Conservation (phyloP, 2,329 filamentous ascomycete species). For the Apiospora arundinis region DNA sequence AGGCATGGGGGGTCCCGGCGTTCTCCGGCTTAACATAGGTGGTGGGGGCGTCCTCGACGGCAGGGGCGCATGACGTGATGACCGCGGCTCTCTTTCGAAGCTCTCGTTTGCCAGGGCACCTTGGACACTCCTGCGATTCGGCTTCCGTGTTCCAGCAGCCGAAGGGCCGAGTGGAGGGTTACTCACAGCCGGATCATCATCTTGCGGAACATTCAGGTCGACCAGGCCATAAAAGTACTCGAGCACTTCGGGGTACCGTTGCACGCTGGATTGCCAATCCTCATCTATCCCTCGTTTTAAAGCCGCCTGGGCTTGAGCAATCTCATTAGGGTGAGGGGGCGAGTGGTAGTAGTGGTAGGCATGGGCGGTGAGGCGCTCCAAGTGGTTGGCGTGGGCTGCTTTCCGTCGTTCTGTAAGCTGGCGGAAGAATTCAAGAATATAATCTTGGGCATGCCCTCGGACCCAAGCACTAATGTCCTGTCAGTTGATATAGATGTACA, state of each 20-base stretch:
- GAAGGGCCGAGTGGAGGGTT: constrained; percentile 65
- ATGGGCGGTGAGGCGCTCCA: constrained; percentile 62
- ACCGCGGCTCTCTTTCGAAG: constrained; percentile 36
- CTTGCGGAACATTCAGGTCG: constrained; percentile 67
- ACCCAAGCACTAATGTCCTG: constrained; percentile 62
- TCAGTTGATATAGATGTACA: constrained; percentile 30
- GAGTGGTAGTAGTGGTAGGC: constrained; percentile 64
- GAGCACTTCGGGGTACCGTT: constrained; percentile 80
- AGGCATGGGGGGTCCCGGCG: constrained; percentile 42
- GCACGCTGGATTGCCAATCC: constrained; percentile 78
- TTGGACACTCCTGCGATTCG: constrained; percentile 47
- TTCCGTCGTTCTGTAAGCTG: constrained; percentile 67
- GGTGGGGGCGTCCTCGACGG: constrained; percentile 47
- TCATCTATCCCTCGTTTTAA: constrained; percentile 79
- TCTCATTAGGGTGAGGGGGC: constrained; percentile 65
- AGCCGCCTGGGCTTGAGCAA: constrained; percentile 67
- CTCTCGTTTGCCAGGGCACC: constrained; percentile 40
- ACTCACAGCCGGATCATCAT: constrained; percentile 64
- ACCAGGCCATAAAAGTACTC: constrained; percentile 81
- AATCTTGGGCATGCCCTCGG: constrained; percentile 69
- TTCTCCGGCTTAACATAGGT: constrained; percentile 44
- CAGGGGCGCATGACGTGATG: constrained; percentile 20
- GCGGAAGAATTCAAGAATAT: constrained; percentile 70
- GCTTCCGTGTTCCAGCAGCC: constrained; percentile 54
- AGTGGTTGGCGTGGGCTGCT: constrained; percentile 58